Evolutionary conservation across 2,329 filamentous ascomycete species (phyloP).

Genomic region (Dactylellina cionopaga): DNA sequence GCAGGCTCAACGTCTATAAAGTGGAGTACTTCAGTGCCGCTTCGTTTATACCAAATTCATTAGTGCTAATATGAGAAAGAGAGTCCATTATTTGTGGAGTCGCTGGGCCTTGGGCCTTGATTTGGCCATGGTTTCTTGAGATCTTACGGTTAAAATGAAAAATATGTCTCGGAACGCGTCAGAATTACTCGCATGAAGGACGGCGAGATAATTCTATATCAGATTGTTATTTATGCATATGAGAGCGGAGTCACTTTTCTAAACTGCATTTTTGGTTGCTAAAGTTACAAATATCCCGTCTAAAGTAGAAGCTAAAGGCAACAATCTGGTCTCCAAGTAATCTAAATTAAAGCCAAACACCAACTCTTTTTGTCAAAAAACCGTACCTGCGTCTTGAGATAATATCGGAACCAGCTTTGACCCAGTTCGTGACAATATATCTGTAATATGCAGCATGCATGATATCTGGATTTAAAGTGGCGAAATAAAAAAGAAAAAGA

Average conservation of each 20-base stretch:
- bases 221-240: no score
- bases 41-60: no score
- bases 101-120: no score
- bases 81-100: no score
- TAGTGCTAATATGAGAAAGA: no score
- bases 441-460: constrained; percentile 41
- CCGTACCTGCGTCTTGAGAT: constrained; percentile 10
- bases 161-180: no score
- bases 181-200: constrained; percentile 31
- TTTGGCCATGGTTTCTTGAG: no score
- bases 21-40: no score
- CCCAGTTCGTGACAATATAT: constrained; percentile 29
- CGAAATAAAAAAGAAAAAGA: not conserved
- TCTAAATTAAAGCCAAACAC: constrained; percentile 8
- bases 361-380: not conserved
- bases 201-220: constrained; percentile 13
- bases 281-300: constrained; percentile 9
- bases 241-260: no score
- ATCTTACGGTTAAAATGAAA: no score
- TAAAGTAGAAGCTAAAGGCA: constrained; percentile 30
- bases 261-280: no score
- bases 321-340: constrained; percentile 27
- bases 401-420: constrained; percentile 1
- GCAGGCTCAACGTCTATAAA: no score
- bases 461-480: not conserved